Conservation (phyloP, 768 basidiomycete genomes). For the Pilatotrama ljubarskyi region DNA sequence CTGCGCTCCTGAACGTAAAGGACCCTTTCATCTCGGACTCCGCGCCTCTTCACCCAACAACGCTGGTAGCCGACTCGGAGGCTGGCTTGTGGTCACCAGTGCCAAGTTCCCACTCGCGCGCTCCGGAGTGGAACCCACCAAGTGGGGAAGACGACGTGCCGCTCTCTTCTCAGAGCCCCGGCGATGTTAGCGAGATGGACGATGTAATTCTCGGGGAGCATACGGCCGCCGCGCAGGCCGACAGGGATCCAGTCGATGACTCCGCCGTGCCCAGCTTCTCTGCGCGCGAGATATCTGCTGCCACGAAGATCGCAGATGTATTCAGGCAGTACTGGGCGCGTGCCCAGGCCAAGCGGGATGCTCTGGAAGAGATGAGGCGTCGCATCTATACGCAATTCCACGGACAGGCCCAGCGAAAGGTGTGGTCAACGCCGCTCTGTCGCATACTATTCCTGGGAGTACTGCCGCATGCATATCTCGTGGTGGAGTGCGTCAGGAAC, state of each 20-base stretch:
- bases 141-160: too few species aligned
- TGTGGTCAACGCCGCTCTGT: not conserved
- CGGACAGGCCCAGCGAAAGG: not conserved
- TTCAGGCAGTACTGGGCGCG: not conserved
- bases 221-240: not conserved
- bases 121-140: too few species aligned
- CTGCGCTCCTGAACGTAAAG: not conserved
- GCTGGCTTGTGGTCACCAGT: too few species aligned
- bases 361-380: not conserved
- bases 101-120: too few species aligned
- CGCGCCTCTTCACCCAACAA: not conserved
- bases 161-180: too few species aligned
- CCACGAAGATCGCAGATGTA: not conserved
- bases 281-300: not conserved
- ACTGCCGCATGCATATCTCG: not conserved
- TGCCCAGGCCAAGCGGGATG: not conserved
- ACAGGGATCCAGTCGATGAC: not conserved
- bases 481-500: not conserved
- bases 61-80: too few species aligned
- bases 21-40: not conserved
- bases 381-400: constrained; percentile 1
- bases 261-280: not conserved
- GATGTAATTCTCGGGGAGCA: too few species aligned
- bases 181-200: too few species aligned
- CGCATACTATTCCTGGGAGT: not conserved